Base-by-base conservation (phyloP, 1,139 yeast genomes). In the Sugiyamaella xylanicola region DNA sequence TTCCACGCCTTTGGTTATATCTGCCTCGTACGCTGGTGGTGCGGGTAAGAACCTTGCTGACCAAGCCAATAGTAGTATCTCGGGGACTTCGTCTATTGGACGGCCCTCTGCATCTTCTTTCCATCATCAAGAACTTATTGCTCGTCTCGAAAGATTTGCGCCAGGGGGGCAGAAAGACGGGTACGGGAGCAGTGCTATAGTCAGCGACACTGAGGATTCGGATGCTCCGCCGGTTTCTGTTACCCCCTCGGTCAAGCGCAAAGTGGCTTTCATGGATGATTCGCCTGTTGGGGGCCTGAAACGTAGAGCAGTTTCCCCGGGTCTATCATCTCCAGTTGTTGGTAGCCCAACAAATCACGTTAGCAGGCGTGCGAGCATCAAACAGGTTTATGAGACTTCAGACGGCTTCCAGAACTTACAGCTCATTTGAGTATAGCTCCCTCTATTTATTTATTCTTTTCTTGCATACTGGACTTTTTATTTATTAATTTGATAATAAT, bases 241-340 rank as follows among this genome's bases (percentile, higher is more conserved):
- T 2, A 55, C 55, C 2, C 58, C 59, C n/a, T 53, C 61, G 15
- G 51, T 55, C n/a, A 63, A 63, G 35, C 59, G 68, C 11, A 64
- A 63, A 36, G 63, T 62, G 5, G 56, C 54, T 11, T 39, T 62
- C n/a, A 46, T 60, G 21, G 68, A 63, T 7, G 68, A 64, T n/a
- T 45, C 62, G 1, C 50, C 57, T 17, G 65, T 63, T 16, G 49
- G 61, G n/a, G 48, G 51, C 4, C 48, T 66, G 21, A 68, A 68
- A 50, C 63, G 72, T 9, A 58, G 72, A 5, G 72, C 72, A 1
- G 72, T 68, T 2, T 66, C 70, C 15, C 72, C 72, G 1, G 58
- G 60, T 4, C 16, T 48, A 2, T 48, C 54, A 5, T 51, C 63
- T 4, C 60, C 62, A 2, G 47, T 54, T 4, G 25, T 55, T 16